These are phyloP conservation scores for Basidiobolus heterosporus DNA, from an alignment of 371 early-diverging fungal genomes.

Conservation along the genomic window DNA sequence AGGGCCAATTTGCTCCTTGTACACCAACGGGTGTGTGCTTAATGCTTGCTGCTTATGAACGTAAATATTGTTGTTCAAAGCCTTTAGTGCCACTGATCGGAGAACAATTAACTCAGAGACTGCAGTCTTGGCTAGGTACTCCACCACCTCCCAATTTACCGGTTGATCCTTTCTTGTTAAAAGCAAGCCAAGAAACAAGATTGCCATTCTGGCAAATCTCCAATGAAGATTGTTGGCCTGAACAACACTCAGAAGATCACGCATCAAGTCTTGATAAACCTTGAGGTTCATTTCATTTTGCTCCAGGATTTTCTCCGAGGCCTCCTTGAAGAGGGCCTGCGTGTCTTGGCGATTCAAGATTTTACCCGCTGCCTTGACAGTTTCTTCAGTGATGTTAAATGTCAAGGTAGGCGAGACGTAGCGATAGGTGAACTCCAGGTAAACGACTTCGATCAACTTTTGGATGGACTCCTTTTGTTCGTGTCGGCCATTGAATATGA, in stretches of 20 bases:
- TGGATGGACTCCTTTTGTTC: conserved; percentile 42
- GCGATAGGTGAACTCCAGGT: too few species aligned
- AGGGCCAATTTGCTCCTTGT: neutral
- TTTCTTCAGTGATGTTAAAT: conserved; percentile 8
- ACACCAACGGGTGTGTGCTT: neutral
- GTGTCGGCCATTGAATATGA: conserved; percentile 50
- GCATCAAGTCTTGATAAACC: conserved; percentile 8
- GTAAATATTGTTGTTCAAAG: conserved; percentile 8
- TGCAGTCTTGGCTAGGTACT: conserved; percentile 33
- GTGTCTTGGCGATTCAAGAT: conserved; percentile 2
- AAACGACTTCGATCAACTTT: neutral
- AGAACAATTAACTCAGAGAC: conserved; percentile 53
- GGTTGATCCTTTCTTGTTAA: conserved; percentile 31
- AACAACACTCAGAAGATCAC: conserved; percentile 23
- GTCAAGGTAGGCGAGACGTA: conserved; percentile 21
- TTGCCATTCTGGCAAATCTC: conserved; percentile 62
- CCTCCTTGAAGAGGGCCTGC: neutral
- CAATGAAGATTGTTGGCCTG: conserved; percentile 48
- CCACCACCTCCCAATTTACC: conserved; percentile 29
- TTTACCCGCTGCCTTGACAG: conserved; percentile 7
- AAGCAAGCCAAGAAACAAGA: conserved; percentile 51
- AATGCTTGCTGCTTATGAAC: too few species aligned
- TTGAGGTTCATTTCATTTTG: conserved; percentile 8
- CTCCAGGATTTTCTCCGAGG: conserved; percentile 6
- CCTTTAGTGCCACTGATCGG: conserved; percentile 36